Percentiles rank a stretch among this genome's conserved stretches.
These are phyloP conservation scores for Metschnikowia similis DNA, from an alignment of 805 yeast genomes.

Conservation along the genomic window DNA sequence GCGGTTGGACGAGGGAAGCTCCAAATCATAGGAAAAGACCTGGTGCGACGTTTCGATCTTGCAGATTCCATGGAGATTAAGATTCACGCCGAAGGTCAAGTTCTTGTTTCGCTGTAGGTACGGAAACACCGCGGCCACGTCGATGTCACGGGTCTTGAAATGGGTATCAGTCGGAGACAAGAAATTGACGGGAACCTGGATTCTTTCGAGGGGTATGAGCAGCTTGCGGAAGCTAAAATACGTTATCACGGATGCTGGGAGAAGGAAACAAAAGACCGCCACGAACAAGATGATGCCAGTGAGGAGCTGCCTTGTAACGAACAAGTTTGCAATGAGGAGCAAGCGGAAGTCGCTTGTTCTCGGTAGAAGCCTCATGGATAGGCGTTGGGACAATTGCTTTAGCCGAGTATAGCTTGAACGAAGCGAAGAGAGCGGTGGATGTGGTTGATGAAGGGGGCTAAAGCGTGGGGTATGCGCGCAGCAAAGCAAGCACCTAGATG, in stretches of 20 bases:
- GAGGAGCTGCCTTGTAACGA: slow-evolving; percentile 14
- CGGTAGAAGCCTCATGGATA: slow-evolving; percentile 4
- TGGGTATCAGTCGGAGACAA: not conserved
- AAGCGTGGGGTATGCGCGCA: too few relatives aligned
- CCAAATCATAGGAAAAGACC: slow-evolving; percentile 11
- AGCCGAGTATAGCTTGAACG: too few relatives aligned
- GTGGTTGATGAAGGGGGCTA: too few relatives aligned
- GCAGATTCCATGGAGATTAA: slow-evolving; percentile 25
- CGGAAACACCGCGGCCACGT: slow-evolving; percentile 3
- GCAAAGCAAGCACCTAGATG: too few relatives aligned
- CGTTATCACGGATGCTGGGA: slow-evolving; percentile 34
- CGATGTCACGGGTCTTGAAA: slow-evolving; percentile 3
- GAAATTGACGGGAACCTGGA: slow-evolving; percentile 9
- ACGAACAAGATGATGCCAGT: slow-evolving; percentile 13
- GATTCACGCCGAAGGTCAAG: slow-evolving; percentile 11
- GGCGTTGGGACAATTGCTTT: not conserved
- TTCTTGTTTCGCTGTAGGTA: slow-evolving; percentile 11
- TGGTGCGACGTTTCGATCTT: slow-evolving; percentile 18
- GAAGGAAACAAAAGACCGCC: slow-evolving; percentile 25
- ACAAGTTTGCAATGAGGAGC: slow-evolving; percentile 5
- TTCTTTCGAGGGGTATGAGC: slow-evolving; percentile 27
- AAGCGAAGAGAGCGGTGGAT: too few relatives aligned
- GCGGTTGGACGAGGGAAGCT: not conserved
- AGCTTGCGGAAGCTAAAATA: slow-evolving; percentile 32
- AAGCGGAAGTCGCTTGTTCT: not conserved